These are phyloP conservation scores for Cyanodermella asteris DNA, from an alignment of 2,329 filamentous ascomycete species.

Conservation along the genomic window DNA sequence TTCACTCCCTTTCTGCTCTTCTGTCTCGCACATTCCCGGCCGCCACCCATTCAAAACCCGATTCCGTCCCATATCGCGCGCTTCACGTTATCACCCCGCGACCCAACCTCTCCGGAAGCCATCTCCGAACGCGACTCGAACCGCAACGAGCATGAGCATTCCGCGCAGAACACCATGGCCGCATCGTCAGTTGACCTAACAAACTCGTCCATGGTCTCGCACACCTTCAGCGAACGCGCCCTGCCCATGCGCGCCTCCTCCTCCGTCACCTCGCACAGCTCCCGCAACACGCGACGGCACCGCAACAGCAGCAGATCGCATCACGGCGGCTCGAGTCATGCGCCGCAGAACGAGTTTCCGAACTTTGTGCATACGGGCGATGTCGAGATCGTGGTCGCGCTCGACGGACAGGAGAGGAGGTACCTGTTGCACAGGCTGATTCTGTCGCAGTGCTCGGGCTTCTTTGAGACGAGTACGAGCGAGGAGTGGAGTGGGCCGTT, in stretches of 20 bases:
- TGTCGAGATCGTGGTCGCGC: slow-evolving; percentile 65
- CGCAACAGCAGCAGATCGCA: slow-evolving; percentile 68
- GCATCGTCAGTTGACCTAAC: no score
- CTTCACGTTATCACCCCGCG: no score
- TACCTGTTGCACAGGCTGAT: slow-evolving; percentile 80
- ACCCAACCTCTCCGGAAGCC: no score
- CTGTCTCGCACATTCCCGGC: no score
- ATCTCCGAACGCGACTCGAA: no score
- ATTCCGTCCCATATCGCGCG: no score
- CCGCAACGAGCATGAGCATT: no score
- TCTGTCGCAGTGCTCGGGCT: slow-evolving; percentile 72
- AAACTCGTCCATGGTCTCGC: slow-evolving; percentile 16
- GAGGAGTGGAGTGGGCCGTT: no score
- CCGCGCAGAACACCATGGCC: no score
- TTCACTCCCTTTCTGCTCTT: no score
- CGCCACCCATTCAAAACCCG: no score
- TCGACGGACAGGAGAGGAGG: slow-evolving; percentile 50
- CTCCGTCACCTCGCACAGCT: slow-evolving; percentile 43
- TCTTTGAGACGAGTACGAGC: slow-evolving; percentile 73
- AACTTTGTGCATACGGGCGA: slow-evolving; percentile 78
- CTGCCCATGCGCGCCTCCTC: slow-evolving; percentile 37
- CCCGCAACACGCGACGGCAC: slow-evolving; percentile 34
- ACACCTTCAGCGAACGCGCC: slow-evolving; percentile 28
- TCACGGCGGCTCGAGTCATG: slow-evolving; percentile 45
- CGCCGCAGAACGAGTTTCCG: slow-evolving; percentile 76